phyloP scores from a whole-genome alignment of 371 early-diverging fungal species.

The Zychaea mexicana region DNA sequence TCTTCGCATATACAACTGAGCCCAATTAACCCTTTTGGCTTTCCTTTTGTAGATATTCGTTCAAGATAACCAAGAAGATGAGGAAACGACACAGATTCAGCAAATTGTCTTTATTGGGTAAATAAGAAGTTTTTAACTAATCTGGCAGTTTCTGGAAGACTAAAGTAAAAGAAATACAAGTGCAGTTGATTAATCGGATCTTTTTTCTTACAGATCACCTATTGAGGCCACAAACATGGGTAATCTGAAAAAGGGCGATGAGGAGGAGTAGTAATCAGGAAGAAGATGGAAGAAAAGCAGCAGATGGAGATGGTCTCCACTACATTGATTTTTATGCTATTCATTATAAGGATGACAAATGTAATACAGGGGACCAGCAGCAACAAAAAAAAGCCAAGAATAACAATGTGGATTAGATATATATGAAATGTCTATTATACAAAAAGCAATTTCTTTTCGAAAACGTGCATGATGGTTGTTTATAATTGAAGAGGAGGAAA shows the following conservation, averaged over 20 bases:
- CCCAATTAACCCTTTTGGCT: neutral
- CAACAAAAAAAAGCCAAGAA: neutral
- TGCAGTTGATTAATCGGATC: neutral
- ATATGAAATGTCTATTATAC: neutral
- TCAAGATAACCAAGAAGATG: constrained; percentile 80
- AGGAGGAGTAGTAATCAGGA: constrained; percentile 24
- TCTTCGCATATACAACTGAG: neutral
- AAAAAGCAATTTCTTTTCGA: neutral
- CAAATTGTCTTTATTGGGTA: constrained; percentile 81
- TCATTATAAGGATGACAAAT: neutral
- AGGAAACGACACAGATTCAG: constrained; percentile 80
- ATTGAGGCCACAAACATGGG: constrained; percentile 51
- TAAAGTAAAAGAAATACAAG: too few species aligned
- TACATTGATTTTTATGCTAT: neutral
- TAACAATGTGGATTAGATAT: neutral
- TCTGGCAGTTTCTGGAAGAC: too few species aligned
- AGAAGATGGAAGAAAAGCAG: too few species aligned
- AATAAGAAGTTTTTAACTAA: too few species aligned
- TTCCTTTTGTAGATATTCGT: constrained; percentile 63
- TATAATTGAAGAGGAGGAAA: constrained; percentile 16
- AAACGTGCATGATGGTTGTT: neutral
- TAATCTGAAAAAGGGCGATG: constrained; percentile 43
- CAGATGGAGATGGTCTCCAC: too few species aligned
- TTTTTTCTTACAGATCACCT: neutral
- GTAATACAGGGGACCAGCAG: neutral